Evolutionary conservation across 371 early-diverging fungal genomes (phyloP).

Genomic region (Syncephalastrum sp.): DNA sequence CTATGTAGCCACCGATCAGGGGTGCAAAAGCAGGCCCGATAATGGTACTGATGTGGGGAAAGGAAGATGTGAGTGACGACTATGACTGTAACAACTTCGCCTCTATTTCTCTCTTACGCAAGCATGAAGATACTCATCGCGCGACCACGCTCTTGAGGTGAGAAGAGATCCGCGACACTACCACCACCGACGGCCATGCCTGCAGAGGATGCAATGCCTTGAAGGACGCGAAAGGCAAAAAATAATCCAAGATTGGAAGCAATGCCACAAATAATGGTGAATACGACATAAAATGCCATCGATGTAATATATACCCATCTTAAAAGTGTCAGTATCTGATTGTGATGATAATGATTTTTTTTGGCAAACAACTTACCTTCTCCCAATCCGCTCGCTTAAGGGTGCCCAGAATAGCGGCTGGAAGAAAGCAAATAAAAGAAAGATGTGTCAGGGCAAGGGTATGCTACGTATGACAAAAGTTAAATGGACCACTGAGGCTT

Average conservation of each 20-base stretch:
- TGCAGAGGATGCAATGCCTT: slow-evolving; percentile 35
- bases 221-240: slow-evolving; percentile 37
- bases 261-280: slow-evolving; percentile 34
- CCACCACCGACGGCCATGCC: slow-evolving; percentile 43
- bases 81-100: not conserved
- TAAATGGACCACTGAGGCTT: not conserved
- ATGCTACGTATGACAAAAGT: not conserved
- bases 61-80: not conserved
- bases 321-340: slow-evolving; percentile 2
- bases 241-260: slow-evolving; percentile 29
- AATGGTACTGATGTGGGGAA: slow-evolving; percentile 30
- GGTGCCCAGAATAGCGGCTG: slow-evolving; percentile 42
- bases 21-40: slow-evolving; percentile 58
- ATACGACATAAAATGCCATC: slow-evolving; percentile 27
- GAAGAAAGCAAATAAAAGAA: not conserved
- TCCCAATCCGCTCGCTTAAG: slow-evolving; percentile 31
- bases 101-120: slow-evolving; percentile 15
- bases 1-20: slow-evolving; percentile 54
- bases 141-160: slow-evolving; percentile 36
- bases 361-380: slow-evolving; percentile 19
- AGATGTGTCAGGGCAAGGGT: not conserved
- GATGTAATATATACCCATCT: slow-evolving; percentile 29
- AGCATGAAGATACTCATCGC: slow-evolving; percentile 40
- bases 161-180: slow-evolving; percentile 37
- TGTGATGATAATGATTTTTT: slow-evolving; percentile 1